A percentile compares a stretch with the other conserved stretches of the same genome.
Evolutionary conservation across 176 grass and related monocot species (phyloP).

Genomic region (Alopecurus myosuroides): DNA sequence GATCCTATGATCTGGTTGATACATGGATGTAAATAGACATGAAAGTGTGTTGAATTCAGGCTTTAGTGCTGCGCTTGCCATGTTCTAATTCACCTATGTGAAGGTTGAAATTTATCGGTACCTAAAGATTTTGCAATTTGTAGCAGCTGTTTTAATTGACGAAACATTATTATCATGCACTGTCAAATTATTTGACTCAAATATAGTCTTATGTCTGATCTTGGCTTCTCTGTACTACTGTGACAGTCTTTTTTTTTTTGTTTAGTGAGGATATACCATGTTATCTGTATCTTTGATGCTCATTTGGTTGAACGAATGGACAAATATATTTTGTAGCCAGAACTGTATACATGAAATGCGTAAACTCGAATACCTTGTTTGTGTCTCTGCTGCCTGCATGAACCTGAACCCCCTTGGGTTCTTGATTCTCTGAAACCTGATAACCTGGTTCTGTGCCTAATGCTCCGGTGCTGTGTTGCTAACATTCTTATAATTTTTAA

Average conservation of each 20-base stretch:
- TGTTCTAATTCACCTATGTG: conserved; percentile 16
- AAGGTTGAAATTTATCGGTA: conserved; percentile 24
- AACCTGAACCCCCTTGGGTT: not conserved
- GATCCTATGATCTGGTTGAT: conserved; percentile 39
- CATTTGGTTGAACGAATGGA: not conserved
- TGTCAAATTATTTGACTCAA: not conserved
- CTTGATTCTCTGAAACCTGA: not conserved
- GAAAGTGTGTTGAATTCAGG: conserved; percentile 17
- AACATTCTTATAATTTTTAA: not conserved
- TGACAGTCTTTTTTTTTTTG: not conserved
- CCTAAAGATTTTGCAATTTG: conserved; percentile 19
- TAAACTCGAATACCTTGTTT: not conserved
- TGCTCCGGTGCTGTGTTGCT: not conserved
- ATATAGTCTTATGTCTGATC: not conserved
- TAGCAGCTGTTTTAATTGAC: not conserved
- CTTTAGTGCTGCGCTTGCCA: conserved; percentile 10
- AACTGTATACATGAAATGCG: too few relatives aligned
- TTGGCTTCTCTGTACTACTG: not conserved
- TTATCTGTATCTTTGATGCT: not conserved
- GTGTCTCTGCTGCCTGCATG: not conserved
- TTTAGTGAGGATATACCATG: not conserved
- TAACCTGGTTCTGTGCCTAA: not conserved
- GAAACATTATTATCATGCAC: not conserved
- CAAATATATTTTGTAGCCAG: not conserved
- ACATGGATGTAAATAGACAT: conserved; percentile 59